Evolutionary conservation across 495 filamentous ascomycete genomes (phyloP).

Genomic region (Elasticomyces elasticus): DNA sequence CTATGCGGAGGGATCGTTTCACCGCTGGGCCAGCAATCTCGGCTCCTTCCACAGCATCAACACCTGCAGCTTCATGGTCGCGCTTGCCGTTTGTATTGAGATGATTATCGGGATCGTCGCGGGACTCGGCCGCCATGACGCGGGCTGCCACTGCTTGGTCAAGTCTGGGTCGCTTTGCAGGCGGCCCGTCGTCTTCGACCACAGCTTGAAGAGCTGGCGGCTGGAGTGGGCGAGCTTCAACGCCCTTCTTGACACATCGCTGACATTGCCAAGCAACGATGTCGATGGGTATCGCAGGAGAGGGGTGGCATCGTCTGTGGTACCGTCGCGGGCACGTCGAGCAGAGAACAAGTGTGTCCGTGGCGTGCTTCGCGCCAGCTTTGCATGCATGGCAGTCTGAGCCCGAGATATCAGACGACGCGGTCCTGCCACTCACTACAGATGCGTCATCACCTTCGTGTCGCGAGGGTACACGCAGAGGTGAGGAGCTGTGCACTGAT

Average conservation of each 20-base stretch:
- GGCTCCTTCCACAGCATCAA: too few species aligned
- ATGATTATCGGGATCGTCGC: too few species aligned
- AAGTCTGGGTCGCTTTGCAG: neutral
- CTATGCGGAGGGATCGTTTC: too few species aligned
- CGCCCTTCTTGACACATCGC: slow-evolving; percentile 15
- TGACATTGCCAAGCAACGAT: slow-evolving; percentile 16
- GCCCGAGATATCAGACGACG: slow-evolving; percentile 2
- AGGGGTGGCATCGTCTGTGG: slow-evolving; percentile 19
- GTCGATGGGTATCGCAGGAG: slow-evolving; percentile 3
- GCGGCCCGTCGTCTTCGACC: neutral
- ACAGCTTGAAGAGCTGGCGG: neutral
- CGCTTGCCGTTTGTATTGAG: too few species aligned
- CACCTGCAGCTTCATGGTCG: too few species aligned
- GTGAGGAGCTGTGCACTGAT: neutral
- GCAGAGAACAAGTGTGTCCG: slow-evolving; percentile 13
- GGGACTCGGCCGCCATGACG: too few species aligned
- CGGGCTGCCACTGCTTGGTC: neutral
- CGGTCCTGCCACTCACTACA: slow-evolving; percentile 7
- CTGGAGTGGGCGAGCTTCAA: neutral
- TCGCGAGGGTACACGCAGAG: neutral
- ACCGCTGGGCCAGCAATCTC: too few species aligned
- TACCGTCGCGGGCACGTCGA: slow-evolving; percentile 18
- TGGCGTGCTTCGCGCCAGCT: neutral
- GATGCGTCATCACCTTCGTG: slow-evolving; percentile 15
- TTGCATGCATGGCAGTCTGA: slow-evolving; percentile 21